Evolutionary conservation across 345 rosid genomes (phyloP).

Genomic region (Euphorbia pulcherrima): DNA sequence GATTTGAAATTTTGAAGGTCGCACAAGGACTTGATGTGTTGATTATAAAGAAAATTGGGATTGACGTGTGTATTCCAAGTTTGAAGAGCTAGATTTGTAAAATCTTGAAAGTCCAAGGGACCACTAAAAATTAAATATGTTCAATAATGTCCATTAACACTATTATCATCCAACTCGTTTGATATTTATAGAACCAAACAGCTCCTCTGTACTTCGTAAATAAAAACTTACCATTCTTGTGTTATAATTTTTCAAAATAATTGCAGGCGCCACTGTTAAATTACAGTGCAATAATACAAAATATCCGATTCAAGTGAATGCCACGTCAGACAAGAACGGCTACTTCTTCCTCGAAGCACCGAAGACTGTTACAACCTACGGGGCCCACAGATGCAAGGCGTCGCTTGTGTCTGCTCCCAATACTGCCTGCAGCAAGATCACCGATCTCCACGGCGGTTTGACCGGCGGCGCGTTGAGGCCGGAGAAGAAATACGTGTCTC

Average conservation of each 20-base stretch:
- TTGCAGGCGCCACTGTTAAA: constrained; percentile 63
- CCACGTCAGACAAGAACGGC: constrained; percentile 72
- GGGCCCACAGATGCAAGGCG: constrained; percentile 69
- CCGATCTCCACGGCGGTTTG: constrained; percentile 54
- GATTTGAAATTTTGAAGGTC: no score
- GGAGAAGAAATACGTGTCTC: constrained; percentile 27
- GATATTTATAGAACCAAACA: neutral
- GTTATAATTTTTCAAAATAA: neutral
- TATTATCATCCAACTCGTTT: no score
- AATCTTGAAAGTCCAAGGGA: neutral
- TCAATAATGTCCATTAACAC: neutral
- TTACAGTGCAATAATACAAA: constrained; percentile 64
- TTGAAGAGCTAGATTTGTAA: neutral
- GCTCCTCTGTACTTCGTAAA: neutral
- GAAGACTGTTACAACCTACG: constrained; percentile 63
- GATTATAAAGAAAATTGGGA: no score
- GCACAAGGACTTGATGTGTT: no score
- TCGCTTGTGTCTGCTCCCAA: constrained; percentile 44
- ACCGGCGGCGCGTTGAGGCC: constrained; percentile 52
- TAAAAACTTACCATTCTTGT: neutral
- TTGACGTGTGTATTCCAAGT: no score
- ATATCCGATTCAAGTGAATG: constrained; percentile 21
- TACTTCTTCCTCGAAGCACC: constrained; percentile 68
- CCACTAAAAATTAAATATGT: neutral
- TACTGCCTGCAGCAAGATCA: constrained; percentile 39